A percentile compares a stretch with the other conserved stretches of the same genome.
phyloP scores from a whole-genome alignment of 2,329 filamentous ascomycete species.

The Stagonosporopsis vannaccii region DNA sequence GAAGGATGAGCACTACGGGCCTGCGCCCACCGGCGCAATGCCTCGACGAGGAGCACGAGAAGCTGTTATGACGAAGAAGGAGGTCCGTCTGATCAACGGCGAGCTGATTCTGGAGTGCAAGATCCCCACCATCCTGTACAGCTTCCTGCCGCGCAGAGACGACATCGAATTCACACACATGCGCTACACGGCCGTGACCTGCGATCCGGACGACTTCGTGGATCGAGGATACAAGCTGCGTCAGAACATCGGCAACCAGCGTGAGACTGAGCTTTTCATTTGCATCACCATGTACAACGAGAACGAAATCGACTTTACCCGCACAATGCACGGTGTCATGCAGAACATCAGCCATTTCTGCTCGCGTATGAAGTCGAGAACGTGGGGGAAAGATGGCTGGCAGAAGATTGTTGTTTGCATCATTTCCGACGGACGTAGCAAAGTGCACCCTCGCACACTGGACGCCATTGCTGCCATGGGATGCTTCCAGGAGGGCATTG shows the following conservation, averaged over 20 bases:
- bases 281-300: conserved; percentile 99
- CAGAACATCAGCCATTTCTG: conserved; percentile 98
- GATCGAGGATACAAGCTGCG: conserved; percentile 88
- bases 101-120: conserved; percentile 98
- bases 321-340: conserved; percentile 99
- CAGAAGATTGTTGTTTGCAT: conserved; percentile 99
- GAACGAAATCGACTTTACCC: conserved; percentile 93
- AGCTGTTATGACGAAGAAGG: conserved; percentile 89
- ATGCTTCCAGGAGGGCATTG: conserved; percentile 97
- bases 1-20: conserved; percentile 82
- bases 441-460: conserved; percentile 90
- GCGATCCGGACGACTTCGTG: conserved; percentile 93
- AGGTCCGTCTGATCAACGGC: conserved; percentile 95
- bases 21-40: conserved; percentile 86
- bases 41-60: conserved; percentile 84
- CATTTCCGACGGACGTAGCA: conserved; percentile 91
- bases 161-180: conserved; percentile 98
- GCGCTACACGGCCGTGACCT: conserved; percentile 98
- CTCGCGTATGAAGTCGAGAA: conserved; percentile 86
- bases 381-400: conserved; percentile 97
- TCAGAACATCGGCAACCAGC: conserved; percentile 85
- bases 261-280: conserved; percentile 95
- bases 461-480: conserved; percentile 96
- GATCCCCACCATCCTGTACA: conserved; percentile 97
- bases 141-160: conserved; percentile 90